phyloP scores from a whole-genome alignment of 768 basidiomycete genomes.

The Imleria badia region DNA sequence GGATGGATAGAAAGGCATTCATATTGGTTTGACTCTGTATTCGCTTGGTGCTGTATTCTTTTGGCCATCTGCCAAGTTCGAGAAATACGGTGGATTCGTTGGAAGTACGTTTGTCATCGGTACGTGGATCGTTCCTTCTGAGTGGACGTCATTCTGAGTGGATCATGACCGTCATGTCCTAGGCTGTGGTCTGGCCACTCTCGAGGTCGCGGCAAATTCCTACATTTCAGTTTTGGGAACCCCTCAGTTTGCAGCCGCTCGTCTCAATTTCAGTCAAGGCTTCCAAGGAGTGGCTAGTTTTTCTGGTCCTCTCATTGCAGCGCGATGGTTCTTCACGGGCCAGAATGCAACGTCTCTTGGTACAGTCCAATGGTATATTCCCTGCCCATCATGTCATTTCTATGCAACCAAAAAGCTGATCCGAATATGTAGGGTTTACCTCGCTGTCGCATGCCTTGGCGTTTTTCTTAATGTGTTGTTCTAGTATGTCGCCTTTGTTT shows the following conservation, averaged over 20 bases:
- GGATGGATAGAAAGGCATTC: slow-evolving; percentile 51
- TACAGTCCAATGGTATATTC: slow-evolving; percentile 61
- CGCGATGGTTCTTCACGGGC: slow-evolving; percentile 71
- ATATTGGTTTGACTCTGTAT: slow-evolving; percentile 58
- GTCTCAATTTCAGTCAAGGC: slow-evolving; percentile 78
- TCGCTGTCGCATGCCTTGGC: slow-evolving; percentile 64
- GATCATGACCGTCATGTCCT: neutral
- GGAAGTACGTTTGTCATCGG: slow-evolving; percentile 71
- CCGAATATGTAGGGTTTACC: slow-evolving; percentile 50
- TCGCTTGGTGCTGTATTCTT: slow-evolving; percentile 72
- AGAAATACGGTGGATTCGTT: slow-evolving; percentile 70
- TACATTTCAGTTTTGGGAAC: slow-evolving; percentile 70
- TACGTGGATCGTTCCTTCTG: slow-evolving; percentile 20
- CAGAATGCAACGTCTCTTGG: slow-evolving; percentile 58
- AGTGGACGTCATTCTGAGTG: neutral
- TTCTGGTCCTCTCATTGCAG: slow-evolving; percentile 71
- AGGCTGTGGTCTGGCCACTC: slow-evolving; percentile 65
- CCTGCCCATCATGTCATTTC: neutral
- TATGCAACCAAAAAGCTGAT: slow-evolving; percentile 1
- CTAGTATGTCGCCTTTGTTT: slow-evolving; percentile 41
- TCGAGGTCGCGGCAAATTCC: slow-evolving; percentile 79
- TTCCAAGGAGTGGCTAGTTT: slow-evolving; percentile 78
- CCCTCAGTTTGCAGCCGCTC: slow-evolving; percentile 68
- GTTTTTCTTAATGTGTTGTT: slow-evolving; percentile 61
- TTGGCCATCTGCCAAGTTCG: slow-evolving; percentile 73